Percentiles rank a stretch among this genome's conserved stretches.
Conservation (phyloP, 129 eudicot genomes). For the Heracleum sosnowskyi region DNA sequence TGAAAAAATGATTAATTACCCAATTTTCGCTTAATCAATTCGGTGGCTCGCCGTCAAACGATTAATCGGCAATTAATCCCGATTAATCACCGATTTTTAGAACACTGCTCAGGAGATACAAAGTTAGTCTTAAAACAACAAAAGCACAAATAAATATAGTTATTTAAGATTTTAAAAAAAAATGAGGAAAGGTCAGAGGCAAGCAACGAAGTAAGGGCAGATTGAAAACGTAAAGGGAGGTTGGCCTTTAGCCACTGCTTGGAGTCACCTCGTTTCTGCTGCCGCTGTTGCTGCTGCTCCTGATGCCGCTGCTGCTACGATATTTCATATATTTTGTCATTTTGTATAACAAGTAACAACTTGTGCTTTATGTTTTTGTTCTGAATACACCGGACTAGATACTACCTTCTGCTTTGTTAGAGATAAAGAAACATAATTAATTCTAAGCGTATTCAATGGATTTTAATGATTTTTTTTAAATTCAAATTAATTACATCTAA, state of each 20-base stretch:
- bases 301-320: not conserved
- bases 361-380: not conserved
- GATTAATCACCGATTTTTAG: too few relatives aligned
- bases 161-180: not conserved
- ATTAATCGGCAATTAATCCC: too few relatives aligned
- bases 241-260: not conserved
- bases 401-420: not conserved
- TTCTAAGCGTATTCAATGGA: too few relatives aligned
- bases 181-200: not conserved
- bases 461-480: too few relatives aligned
- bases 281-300: not conserved
- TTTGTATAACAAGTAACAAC: not conserved
- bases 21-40: too few relatives aligned
- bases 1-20: too few relatives aligned
- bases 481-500: too few relatives aligned
- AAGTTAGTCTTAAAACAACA: not conserved
- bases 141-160: not conserved
- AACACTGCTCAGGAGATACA: not conserved
- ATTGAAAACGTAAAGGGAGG: not conserved
- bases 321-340: not conserved
- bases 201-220: not conserved
- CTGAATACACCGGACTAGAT: not conserved
- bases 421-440: not conserved
- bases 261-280: conserved; percentile 8
- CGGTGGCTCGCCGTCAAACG: too few relatives aligned